Evolutionary conservation across 2,329 filamentous ascomycete species (phyloP), one percentile per base, ranked within the genome.

Genomic region (Neopestalotiopsis clavispora): DNA sequence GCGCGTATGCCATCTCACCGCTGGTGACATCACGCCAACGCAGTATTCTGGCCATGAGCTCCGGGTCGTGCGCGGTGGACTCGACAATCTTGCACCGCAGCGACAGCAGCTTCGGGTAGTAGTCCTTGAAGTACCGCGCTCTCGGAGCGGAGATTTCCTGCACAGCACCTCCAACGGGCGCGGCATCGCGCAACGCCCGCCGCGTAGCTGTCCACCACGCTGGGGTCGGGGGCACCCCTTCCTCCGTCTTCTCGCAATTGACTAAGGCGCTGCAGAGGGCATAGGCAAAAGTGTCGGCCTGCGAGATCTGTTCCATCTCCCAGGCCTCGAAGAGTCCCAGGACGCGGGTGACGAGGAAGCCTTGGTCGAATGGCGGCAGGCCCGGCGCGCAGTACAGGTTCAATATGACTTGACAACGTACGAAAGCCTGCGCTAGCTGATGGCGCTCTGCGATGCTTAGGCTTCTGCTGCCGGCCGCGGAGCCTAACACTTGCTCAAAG

Each of bases 231-330:
- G 30, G 20, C 5, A 65, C 20, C 2, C 23, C 63, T 12, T 45
- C 23, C 2, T 28, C 4, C 13, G 42, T 56, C 3, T n/a, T 49
- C 12, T 56, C 63, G 42, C n/a, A 30, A 4, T 56, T 3, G 13
- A 28, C 23, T 4, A 56, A 20, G 20, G 28, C 42, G 38, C 13
- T n/a, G 63, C 63, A 65, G 7, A 66, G 45, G 17, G 4, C 6
- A 13, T 42, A 42, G n/a, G 28, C n/a, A 13, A 66, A 58, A 30
- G 14, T 30, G 13, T 66, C 52, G 52, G 30, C 64, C 28, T 57
- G 45, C 17, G 64, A 58, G 4, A 66, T 42, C 32, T 66, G 45
- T 49, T 66, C 52, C 32, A 66, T 17, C 52, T 66, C 52, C 52
- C 45, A 66, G 34, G 32, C 1, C 20, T 66, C 49, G 12, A 66